phyloP scores from a whole-genome alignment of 2,329 filamentous ascomycete genomes.

The Aspergillus pseudoglaucus region DNA sequence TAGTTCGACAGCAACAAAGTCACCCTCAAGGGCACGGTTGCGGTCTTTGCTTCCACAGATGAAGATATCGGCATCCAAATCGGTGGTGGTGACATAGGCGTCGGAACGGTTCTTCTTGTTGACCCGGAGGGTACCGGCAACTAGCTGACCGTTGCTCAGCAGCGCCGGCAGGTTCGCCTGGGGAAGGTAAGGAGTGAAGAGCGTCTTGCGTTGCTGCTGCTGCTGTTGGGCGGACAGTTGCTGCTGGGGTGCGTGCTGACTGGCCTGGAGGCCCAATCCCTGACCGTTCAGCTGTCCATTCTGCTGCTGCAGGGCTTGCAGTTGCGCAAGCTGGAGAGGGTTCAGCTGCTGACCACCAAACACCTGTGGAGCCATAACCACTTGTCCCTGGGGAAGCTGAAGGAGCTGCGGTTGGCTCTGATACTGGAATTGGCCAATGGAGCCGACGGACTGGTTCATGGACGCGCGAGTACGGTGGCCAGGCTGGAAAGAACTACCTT shows the following conservation, averaged over 20 bases:
- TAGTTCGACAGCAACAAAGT: conserved; percentile 90
- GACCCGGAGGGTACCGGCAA: conserved; percentile 91
- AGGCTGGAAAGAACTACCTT: conserved; percentile 74
- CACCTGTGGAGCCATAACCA: conserved; percentile 76
- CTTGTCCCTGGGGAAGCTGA: conserved; percentile 75
- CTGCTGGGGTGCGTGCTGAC: conserved; percentile 65
- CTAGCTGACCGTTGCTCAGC: conserved; percentile 83
- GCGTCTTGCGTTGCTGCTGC: conserved; percentile 88
- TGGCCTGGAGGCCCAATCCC: conserved; percentile 59
- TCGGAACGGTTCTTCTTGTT: conserved; percentile 99
- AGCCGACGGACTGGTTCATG: conserved; percentile 76
- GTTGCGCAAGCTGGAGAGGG: conserved; percentile 77
- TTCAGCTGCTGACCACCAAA: conserved; percentile 81
- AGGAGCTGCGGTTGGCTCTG: conserved; percentile 79
- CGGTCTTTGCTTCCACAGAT: conserved; percentile 99
- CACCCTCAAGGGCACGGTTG: conserved; percentile 92
- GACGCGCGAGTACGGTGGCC: conserved; percentile 83
- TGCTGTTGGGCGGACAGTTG: conserved; percentile 52
- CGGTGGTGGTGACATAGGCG: conserved; percentile 90
- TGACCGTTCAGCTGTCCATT: conserved; percentile 77
- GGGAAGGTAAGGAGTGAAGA: conserved; percentile 95
- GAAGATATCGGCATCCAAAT: conserved; percentile 96
- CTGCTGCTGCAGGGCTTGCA: conserved; percentile 93
- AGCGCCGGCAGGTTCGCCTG: conserved; percentile 90
- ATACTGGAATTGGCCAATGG: conserved; percentile 83